These are phyloP conservation scores for Podila epicladia DNA, from an alignment of 192 early-diverging fungal genomes.

Conservation along the genomic window DNA sequence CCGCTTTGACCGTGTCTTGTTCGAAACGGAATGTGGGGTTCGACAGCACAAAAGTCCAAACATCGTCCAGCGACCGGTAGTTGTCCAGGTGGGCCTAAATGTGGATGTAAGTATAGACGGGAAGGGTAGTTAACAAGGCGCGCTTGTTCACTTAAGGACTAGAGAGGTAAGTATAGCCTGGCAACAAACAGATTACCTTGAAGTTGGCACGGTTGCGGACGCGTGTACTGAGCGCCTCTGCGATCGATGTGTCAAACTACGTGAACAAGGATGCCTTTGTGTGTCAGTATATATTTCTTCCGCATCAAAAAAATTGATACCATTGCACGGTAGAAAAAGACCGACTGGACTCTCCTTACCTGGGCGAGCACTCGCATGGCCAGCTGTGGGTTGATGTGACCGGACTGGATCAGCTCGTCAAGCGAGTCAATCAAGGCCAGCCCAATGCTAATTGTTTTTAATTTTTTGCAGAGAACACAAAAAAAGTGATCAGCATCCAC, in stretches of 20 bases:
- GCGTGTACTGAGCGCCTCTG: constrained; percentile 83
- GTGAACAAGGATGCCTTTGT: too few relatives aligned
- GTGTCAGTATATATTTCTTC: too few relatives aligned
- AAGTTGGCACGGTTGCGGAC: constrained; percentile 86
- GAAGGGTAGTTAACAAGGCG: neutral
- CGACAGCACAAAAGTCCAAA: constrained; percentile 97
- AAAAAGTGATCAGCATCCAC: neutral
- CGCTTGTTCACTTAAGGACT: too few relatives aligned
- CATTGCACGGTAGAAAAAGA: neutral
- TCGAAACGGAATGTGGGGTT: constrained; percentile 91
- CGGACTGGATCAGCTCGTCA: constrained; percentile 92
- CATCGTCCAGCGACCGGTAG: constrained; percentile 97
- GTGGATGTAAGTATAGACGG: neutral
- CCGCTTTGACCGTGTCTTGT: constrained; percentile 77
- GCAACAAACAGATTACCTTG: constrained; percentile 64
- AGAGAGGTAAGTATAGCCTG: too few relatives aligned
- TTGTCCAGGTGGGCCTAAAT: constrained; percentile 84
- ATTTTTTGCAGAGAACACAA: neutral
- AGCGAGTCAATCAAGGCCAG: constrained; percentile 94
- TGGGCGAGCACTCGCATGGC: constrained; percentile 92
- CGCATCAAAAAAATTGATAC: too few relatives aligned
- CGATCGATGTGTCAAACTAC: constrained; percentile 88
- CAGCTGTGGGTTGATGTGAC: constrained; percentile 90
- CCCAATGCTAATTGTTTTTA: constrained; percentile 69
- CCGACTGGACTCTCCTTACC: constrained; percentile 42